Conservation (phyloP, 495 filamentous ascomycete genomes). For the Tuber melanosporum region DNA sequence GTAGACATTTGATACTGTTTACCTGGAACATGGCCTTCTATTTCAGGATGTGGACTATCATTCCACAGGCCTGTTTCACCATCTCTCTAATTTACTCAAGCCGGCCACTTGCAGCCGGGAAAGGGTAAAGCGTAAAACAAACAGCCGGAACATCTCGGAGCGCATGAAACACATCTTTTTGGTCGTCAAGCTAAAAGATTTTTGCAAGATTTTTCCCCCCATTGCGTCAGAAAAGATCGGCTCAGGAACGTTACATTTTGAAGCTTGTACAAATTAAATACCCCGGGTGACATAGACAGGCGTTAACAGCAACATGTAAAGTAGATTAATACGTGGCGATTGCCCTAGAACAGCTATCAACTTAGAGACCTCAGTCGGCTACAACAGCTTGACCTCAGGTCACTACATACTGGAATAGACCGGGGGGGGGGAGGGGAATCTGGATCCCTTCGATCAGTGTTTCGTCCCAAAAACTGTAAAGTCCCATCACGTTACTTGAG, state of each 20-base stretch:
- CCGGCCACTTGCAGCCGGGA: neutral
- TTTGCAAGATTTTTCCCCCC: neutral
- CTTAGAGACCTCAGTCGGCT: neutral
- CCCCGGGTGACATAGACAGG: neutral
- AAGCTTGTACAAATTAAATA: neutral
- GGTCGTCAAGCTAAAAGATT: neutral
- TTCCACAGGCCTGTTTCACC: neutral
- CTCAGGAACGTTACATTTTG: neutral
- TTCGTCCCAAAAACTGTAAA: neutral
- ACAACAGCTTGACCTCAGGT: neutral
- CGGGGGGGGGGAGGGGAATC: neutral
- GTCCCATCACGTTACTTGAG: neutral
- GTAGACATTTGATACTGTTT: neutral
- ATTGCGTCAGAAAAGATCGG: neutral
- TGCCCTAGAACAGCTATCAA: neutral
- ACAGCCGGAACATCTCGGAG: neutral
- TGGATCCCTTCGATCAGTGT: neutral
- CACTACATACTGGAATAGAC: neutral
- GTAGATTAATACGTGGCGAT: neutral
- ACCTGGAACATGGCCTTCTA: neutral
- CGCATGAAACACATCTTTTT: neutral
- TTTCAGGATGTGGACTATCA: neutral
- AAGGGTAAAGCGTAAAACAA: neutral
- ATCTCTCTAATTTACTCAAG: neutral
- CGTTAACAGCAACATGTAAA: neutral